Evolutionary conservation across 2,329 filamentous ascomycete genomes (phyloP).

Genomic region (Fusarium sp.): DNA sequence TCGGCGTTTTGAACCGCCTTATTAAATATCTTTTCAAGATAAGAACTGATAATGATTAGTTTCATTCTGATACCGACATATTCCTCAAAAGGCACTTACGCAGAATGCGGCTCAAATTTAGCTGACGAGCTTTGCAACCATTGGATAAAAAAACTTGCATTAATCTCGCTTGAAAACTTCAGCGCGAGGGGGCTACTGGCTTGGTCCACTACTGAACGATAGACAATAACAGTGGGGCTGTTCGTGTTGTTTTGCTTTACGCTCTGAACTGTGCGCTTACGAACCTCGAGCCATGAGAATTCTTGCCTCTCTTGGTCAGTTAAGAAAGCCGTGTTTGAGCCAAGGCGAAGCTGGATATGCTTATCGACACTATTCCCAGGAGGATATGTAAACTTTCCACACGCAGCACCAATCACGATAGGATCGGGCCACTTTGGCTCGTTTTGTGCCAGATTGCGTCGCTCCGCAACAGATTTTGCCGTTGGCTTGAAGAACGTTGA

Average conservation of each 20-base stretch:
- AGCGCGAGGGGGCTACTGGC: conserved; percentile 36
- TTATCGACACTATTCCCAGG: not conserved
- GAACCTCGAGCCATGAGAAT: conserved; percentile 45
- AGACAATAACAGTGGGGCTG: conserved; percentile 42
- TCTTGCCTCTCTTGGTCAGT: not conserved
- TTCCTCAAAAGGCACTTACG: too few species aligned
- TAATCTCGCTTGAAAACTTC: conserved; percentile 31
- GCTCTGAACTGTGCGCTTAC: conserved; percentile 20
- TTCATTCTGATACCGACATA: not conserved
- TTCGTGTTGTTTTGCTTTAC: conserved; percentile 34
- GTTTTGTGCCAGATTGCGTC: not conserved
- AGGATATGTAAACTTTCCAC: conserved; percentile 32
- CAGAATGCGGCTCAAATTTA: too few species aligned
- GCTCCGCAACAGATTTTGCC: not conserved
- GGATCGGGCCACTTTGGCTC: not conserved
- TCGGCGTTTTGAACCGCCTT: conserved; percentile 8
- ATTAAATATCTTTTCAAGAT: conserved; percentile 29
- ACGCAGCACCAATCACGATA: conserved; percentile 46
- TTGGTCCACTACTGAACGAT: conserved; percentile 35
- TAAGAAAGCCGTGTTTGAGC: conserved; percentile 9
- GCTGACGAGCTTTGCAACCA: conserved; percentile 29
- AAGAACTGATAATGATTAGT: conserved; percentile 30
- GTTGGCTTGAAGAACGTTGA: conserved; percentile 38
- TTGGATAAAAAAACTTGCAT: conserved; percentile 29
- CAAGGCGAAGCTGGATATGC: conserved; percentile 22